Evolutionary conservation across 202 grass and related monocot genomes (phyloP).

Genomic region (Tripidium arundinaceum): DNA sequence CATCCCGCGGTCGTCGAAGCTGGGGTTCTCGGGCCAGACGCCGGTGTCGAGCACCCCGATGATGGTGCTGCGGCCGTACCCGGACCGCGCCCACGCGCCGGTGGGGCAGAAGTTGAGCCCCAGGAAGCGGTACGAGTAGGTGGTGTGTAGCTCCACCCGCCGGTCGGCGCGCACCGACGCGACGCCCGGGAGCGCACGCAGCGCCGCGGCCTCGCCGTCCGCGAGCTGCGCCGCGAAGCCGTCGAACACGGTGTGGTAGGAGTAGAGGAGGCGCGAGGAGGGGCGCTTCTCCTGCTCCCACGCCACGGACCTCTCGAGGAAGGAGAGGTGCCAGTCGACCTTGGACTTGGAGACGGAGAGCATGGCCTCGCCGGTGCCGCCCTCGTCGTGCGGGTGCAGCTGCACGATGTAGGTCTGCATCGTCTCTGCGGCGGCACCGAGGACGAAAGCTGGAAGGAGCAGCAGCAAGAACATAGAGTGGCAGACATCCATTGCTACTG

Average conservation of each 20-base stretch:
- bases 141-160: constrained; percentile 70
- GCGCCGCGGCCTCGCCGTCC: constrained; percentile 41
- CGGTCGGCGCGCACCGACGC: constrained; percentile 61
- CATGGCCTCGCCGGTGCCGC: background rate
- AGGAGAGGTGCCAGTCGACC: constrained; percentile 63
- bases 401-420: constrained; percentile 76
- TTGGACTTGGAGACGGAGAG: constrained; percentile 11
- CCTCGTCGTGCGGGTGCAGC: constrained; percentile 39
- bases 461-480: background rate
- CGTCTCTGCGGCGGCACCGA: constrained; percentile 1
- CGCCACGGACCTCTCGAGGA: constrained; percentile 42
- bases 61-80: constrained; percentile 56
- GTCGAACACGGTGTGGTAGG: constrained; percentile 78
- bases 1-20: constrained; percentile 74
- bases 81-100: constrained; percentile 57
- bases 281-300: constrained; percentile 28
- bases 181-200: constrained; percentile 50
- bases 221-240: constrained; percentile 69
- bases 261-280: constrained; percentile 66
- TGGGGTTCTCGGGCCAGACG: constrained; percentile 85
- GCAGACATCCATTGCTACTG: constrained; percentile 9
- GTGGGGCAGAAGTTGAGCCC: constrained; percentile 55
- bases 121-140: constrained; percentile 81
- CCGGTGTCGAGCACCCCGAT: constrained; percentile 93
- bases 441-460: background rate